A percentile compares a stretch with the other conserved stretches of the same genome.
These are phyloP conservation scores for Termitomyces sp. DNA, from an alignment of 768 basidiomycete species.

Conservation along the genomic window DNA sequence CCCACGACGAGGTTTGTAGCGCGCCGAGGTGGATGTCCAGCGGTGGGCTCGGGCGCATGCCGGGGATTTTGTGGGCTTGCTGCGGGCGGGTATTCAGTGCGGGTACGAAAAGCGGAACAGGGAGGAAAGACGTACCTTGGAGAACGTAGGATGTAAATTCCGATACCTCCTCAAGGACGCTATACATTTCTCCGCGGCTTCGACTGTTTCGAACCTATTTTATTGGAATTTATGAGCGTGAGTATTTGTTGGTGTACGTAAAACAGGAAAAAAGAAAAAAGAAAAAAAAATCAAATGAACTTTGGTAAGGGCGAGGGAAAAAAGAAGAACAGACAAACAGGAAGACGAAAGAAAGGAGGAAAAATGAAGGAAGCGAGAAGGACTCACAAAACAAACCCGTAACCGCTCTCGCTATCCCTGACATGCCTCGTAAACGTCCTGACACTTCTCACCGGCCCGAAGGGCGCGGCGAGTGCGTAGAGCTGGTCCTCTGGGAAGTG, in stretches of 20 bases:
- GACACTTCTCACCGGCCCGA: slow-evolving; percentile 71
- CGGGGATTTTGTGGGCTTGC: slow-evolving; percentile 77
- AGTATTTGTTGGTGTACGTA: background rate
- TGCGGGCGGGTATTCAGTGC: slow-evolving; percentile 5
- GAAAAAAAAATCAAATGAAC: background rate
- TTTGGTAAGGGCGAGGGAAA: background rate
- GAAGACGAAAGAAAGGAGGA: background rate
- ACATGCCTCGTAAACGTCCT: slow-evolving; percentile 82
- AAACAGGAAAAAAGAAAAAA: background rate
- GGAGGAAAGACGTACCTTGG: slow-evolving; percentile 50
- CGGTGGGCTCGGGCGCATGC: slow-evolving; percentile 32
- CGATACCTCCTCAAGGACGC: slow-evolving; percentile 61
- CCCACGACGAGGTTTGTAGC: slow-evolving; percentile 11
- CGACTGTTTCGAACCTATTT: slow-evolving; percentile 58
- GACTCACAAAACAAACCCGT: slow-evolving; percentile 68
- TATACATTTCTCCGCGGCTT: slow-evolving; percentile 73
- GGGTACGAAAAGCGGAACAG: background rate
- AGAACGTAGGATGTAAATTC: slow-evolving; percentile 83
- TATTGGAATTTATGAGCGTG: background rate
- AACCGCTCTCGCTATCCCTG: slow-evolving; percentile 66
- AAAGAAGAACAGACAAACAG: background rate
- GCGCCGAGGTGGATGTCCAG: slow-evolving; percentile 1
- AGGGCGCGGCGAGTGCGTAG: slow-evolving; percentile 65
- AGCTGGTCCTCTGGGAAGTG: slow-evolving; percentile 80
- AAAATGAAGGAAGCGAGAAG: background rate